Evolutionary conservation across 75 land plant genomes (phyloP).

Genomic region (Pinus albicaulis): DNA sequence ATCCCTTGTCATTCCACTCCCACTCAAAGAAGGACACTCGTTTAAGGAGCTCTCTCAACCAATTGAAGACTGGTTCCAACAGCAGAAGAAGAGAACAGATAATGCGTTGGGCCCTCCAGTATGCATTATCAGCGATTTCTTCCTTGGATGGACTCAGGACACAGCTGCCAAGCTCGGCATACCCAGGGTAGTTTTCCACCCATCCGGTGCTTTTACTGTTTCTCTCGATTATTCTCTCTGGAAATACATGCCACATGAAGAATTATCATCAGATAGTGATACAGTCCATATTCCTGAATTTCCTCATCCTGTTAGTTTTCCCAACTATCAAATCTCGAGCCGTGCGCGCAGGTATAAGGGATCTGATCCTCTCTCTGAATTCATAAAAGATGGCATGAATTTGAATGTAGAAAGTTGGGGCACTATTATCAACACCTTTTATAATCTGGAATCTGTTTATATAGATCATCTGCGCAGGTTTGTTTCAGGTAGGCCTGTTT

Average conservation of each 20-base stretch:
- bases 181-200: constrained; percentile 31
- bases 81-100: neutral
- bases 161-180: constrained; percentile 24
- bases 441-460: constrained; percentile 22
- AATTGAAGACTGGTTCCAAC: constrained; percentile 13
- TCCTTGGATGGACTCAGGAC: constrained; percentile 34
- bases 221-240: constrained; percentile 13
- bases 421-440: constrained; percentile 24
- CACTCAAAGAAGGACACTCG: neutral
- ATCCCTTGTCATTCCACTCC: neutral
- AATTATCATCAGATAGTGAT: neutral
- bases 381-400: constrained; percentile 11
- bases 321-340: neutral
- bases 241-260: constrained; percentile 4
- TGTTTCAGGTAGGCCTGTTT: constrained; percentile 14
- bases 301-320: neutral
- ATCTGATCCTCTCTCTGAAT: neutral
- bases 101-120: constrained; percentile 15
- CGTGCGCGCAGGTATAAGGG: neutral
- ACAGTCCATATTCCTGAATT: constrained; percentile 9
- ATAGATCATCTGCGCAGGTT: constrained; percentile 12
- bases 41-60: constrained; percentile 18
- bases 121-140: constrained; percentile 32
- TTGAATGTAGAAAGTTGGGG: constrained; percentile 36
- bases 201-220: constrained; percentile 19